phyloP scores from a whole-genome alignment of 2,329 filamentous ascomycete genomes.

The Cytospora paraplurivora region DNA sequence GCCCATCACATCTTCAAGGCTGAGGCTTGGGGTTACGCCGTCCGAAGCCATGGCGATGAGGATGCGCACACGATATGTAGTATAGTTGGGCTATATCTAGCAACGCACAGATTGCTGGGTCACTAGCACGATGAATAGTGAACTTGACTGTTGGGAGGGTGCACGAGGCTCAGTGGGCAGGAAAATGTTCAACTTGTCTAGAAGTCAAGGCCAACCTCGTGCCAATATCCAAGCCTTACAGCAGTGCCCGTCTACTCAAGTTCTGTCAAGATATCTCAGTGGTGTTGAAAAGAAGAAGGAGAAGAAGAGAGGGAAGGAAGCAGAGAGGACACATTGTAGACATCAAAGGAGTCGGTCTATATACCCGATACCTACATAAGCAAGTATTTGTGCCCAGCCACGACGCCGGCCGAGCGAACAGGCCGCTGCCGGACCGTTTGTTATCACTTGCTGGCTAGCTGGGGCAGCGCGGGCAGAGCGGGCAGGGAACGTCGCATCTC shows the following conservation, averaged over 20 bases:
- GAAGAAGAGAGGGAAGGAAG: neutral
- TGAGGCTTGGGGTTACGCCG: conserved; percentile 19
- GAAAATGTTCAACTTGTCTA: conserved; percentile 1
- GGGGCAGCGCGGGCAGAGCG: conserved; percentile 2
- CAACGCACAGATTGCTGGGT: conserved; percentile 9
- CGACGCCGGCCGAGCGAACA: conserved; percentile 24
- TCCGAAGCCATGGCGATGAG: conserved; percentile 26
- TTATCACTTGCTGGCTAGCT: conserved; percentile 14
- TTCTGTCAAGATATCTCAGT: neutral
- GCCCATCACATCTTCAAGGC: conserved; percentile 29
- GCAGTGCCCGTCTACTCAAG: conserved; percentile 2
- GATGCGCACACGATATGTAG: conserved; percentile 15
- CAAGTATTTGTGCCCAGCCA: conserved; percentile 8
- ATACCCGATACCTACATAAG: conserved; percentile 2
- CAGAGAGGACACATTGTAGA: neutral
- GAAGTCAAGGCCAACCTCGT: neutral
- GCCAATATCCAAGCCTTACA: neutral
- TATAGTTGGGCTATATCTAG: neutral
- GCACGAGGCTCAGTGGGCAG: neutral
- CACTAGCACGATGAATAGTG: neutral
- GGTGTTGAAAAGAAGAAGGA: neutral
- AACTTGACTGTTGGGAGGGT: neutral
- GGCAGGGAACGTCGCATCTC: conserved; percentile 18
- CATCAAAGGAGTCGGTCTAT: conserved; percentile 11
- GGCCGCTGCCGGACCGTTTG: conserved; percentile 22